These are phyloP conservation scores for Blastobotrys mokoenaii DNA, from an alignment of 805 yeast species.

Conservation along the genomic window DNA sequence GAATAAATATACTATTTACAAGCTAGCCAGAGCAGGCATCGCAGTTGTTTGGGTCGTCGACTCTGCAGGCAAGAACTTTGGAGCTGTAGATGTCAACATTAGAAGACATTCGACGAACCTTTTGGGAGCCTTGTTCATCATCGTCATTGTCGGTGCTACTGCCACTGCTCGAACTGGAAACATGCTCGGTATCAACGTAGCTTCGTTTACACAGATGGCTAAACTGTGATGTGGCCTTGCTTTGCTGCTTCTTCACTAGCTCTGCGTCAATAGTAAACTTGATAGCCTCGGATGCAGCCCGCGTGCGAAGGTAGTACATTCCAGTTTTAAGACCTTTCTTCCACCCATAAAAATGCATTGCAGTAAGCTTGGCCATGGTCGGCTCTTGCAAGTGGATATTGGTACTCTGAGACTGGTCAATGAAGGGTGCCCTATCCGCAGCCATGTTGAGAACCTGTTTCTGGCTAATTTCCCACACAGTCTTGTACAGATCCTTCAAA, in stretches of 20 bases:
- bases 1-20: too few species aligned
- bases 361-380: conserved; percentile 86
- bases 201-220: neutral
- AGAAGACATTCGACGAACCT: neutral
- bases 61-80: too few species aligned
- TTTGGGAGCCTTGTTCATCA: neutral
- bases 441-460: conserved; percentile 74
- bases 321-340: conserved; percentile 95
- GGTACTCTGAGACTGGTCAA: conserved; percentile 88
- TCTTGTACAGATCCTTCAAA: conserved; percentile 62
- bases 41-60: neutral
- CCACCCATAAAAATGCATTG: conserved; percentile 99
- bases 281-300: conserved; percentile 92
- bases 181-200: neutral
- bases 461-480: conserved; percentile 93
- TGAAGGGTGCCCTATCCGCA: conserved; percentile 58
- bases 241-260: conserved; percentile 19
- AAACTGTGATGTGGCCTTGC: neutral
- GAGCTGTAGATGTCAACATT: too few species aligned
- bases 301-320: conserved; percentile 90
- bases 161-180: neutral
- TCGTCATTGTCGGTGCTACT: conserved; percentile 1
- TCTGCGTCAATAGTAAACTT: conserved; percentile 65
- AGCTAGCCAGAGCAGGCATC: neutral
- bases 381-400: conserved; percentile 80